These are phyloP conservation scores for Anethum foeniculum DNA, from an alignment of 140 eudicot genomes.

Conservation along the genomic window DNA sequence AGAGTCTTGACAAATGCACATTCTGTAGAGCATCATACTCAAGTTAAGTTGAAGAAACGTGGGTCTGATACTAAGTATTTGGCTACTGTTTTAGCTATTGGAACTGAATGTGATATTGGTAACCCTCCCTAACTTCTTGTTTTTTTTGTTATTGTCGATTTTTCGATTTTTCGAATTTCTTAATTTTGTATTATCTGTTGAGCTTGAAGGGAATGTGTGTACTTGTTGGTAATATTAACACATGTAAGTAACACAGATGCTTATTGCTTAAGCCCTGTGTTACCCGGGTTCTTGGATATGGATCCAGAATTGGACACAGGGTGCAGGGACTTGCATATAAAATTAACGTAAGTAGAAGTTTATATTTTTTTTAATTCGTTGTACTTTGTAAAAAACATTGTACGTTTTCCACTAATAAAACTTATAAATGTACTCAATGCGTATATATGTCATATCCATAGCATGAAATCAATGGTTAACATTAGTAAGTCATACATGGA, in stretches of 20 bases:
- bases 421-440: too few species aligned
- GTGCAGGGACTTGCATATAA: neutral
- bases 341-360: too few species aligned
- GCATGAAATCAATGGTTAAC: too few species aligned
- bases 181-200: neutral
- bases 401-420: too few species aligned
- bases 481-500: too few species aligned
- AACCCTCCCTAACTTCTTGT: neutral
- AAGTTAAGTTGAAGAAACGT: constrained; percentile 8
- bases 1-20: constrained; percentile 11
- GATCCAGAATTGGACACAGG: too few species aligned
- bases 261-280: neutral
- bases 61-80: constrained; percentile 11
- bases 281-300: neutral
- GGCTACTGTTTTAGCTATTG: constrained; percentile 12
- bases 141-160: neutral
- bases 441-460: too few species aligned
- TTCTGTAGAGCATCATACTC: constrained; percentile 14
- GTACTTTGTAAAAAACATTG: too few species aligned
- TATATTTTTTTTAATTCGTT: too few species aligned
- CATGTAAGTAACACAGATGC: neutral
- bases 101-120: constrained; percentile 12
- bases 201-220: neutral
- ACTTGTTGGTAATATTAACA: neutral
- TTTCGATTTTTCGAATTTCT: neutral